Conservation (phyloP, 495 filamentous ascomycete genomes). For the Hypoxylon trugodes region DNA sequence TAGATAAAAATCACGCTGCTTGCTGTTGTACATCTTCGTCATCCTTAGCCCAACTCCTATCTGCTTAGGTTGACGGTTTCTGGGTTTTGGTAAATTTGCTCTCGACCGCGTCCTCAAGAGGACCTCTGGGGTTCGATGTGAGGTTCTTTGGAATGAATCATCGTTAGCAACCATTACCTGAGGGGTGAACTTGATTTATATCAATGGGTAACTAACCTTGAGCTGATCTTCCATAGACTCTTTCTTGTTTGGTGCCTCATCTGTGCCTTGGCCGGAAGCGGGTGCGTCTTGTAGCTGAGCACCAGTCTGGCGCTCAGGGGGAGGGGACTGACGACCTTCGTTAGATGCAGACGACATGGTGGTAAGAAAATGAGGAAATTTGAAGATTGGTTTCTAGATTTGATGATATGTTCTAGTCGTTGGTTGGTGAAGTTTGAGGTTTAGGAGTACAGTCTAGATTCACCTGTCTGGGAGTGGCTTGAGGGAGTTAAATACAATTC, state of each 20-base stretch:
- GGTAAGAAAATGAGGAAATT: slow-evolving; percentile 23
- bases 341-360: slow-evolving; percentile 61
- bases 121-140: slow-evolving; percentile 73
- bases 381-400: slow-evolving; percentile 11
- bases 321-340: slow-evolving; percentile 82
- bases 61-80: slow-evolving; percentile 16
- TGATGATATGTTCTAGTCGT: background rate
- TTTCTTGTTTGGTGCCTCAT: slow-evolving; percentile 58
- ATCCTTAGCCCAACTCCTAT: background rate
- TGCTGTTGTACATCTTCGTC: background rate
- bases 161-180: background rate
- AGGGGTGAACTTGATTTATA: background rate
- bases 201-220: slow-evolving; percentile 45
- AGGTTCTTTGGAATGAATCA: slow-evolving; percentile 48
- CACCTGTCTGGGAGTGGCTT: background rate
- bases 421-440: slow-evolving; percentile 14
- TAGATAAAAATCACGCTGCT: background rate
- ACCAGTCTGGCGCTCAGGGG: slow-evolving; percentile 72
- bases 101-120: slow-evolving; percentile 72
- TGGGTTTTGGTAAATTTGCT: slow-evolving; percentile 65
- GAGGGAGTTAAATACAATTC: slow-evolving; percentile 18
- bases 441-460: background rate
- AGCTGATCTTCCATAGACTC: slow-evolving; percentile 56
- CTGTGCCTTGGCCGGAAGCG: slow-evolving; percentile 64
- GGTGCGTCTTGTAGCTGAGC: slow-evolving; percentile 67